Base-by-base conservation (phyloP, 1,284 basidiomycete species). In the Pholiota adiposa region DNA sequence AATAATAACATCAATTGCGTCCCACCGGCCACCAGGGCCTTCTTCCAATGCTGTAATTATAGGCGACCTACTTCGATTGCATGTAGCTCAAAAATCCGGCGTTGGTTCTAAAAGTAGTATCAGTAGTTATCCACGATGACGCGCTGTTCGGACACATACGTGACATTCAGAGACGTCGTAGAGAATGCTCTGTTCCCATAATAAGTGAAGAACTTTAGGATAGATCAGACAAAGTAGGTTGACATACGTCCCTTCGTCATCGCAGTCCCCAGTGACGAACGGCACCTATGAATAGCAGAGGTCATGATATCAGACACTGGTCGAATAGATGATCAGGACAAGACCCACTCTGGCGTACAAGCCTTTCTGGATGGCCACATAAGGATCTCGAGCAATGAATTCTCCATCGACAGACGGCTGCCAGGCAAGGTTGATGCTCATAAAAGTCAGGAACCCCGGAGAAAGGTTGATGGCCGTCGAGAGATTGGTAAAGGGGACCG, bases 171-270 rank as follows among this genome's bases (percentile, higher is more conserved):
- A 11, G 65, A 76, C 0, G 79, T 71, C 6, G 84, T 63, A 0
- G 81, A 74, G 64, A 85, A 84, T 0, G 80, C 9, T 4, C 36
- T 38, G 14, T 38, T 11, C 36, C 16, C 36, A 38, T 7, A n/a
- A 33, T 7, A 38, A 16, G 16, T n/a, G 14, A 38, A n/a, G n/a
- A n/a, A n/a, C n/a, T n/a, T n/a, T 11, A n/a, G 14, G 5, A 4
- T n/a, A 16, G 16, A 38, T 38, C 6, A 11, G 6, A 38, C 29
- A 38, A 14, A n/a, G 36, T 11, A 7, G 14, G 14, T 38, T 11
- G 16, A 38, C 36, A 12, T n/a, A 33, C 0, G 83, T 84, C n/a
- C 83, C 83, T 68, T 85, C 83, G 56, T 84, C 83, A 54, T 83
- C 82, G 56, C 77, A 79, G 57, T 81, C 75, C 34, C 81, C 82